Evolutionary conservation across 768 basidiomycete species (phyloP).

Genomic region (Dentipellis sp.): DNA sequence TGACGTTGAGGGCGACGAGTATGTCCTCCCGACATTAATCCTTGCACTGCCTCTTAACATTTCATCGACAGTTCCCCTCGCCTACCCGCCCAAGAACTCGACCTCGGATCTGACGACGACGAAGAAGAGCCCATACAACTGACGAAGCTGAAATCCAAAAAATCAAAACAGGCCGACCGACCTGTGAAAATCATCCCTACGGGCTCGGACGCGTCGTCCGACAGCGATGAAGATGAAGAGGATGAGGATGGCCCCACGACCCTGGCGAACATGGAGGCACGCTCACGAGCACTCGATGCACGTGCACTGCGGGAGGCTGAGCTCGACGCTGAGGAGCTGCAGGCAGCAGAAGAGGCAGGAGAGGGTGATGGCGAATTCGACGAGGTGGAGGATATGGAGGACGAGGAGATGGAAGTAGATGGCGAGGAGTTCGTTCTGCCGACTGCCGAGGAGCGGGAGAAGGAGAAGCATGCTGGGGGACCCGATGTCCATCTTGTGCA

Average conservation of each 20-base stretch:
- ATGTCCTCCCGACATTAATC: constrained; percentile 8
- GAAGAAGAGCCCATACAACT: constrained; percentile 27
- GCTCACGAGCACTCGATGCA: constrained; percentile 69
- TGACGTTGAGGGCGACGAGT: constrained; percentile 39
- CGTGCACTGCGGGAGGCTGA: constrained; percentile 58
- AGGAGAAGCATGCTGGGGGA: constrained; percentile 58
- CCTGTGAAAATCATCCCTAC: constrained; percentile 43
- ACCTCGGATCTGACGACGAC: constrained; percentile 56
- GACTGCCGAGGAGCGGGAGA: constrained; percentile 61
- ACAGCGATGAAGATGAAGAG: constrained; percentile 28
- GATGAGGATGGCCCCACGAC: constrained; percentile 50
- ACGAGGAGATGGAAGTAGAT: constrained; percentile 29
- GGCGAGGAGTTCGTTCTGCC: constrained; percentile 48
- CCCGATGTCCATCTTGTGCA: constrained; percentile 72
- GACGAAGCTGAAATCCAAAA: constrained; percentile 28
- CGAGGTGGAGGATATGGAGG: constrained; percentile 28
- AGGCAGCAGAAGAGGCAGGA: constrained; percentile 37
- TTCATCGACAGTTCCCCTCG: no score
- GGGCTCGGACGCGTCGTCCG: constrained; percentile 39
- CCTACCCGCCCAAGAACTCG: constrained; percentile 46
- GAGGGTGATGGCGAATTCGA: constrained; percentile 44
- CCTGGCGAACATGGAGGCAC: constrained; percentile 73
- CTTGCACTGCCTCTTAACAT: no score
- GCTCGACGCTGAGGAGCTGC: constrained; percentile 58
- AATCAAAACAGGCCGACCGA: constrained; percentile 43